Evolutionary conservation across 345 rosid species (phyloP).

Genomic region (Dipteronia sinensis): DNA sequence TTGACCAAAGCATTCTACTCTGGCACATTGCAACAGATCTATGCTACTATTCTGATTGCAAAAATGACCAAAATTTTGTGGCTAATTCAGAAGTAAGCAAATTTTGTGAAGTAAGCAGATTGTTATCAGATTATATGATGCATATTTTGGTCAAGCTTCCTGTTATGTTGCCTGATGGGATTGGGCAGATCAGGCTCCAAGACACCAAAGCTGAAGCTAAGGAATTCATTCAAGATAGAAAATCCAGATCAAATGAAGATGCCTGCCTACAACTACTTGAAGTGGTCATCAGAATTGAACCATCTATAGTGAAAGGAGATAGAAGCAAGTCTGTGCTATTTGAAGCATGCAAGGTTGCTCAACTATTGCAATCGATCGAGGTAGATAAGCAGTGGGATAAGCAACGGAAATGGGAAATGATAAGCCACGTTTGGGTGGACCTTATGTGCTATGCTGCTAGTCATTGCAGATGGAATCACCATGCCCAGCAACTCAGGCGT

Average conservation of each 20-base stretch:
- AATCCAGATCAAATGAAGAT: not conserved
- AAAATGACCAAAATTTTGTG: no score
- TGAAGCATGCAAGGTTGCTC: not conserved
- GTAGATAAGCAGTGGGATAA: not conserved
- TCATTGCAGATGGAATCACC: slow-evolving; percentile 33
- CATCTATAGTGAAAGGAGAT: not conserved
- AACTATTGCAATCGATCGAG: not conserved
- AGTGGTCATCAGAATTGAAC: not conserved
- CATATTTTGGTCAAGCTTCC: slow-evolving; percentile 25
- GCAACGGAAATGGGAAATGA: slow-evolving; percentile 8
- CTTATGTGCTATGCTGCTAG: slow-evolving; percentile 21
- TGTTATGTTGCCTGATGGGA: slow-evolving; percentile 30
- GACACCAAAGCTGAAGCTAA: slow-evolving; percentile 26
- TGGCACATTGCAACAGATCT: slow-evolving; percentile 39
- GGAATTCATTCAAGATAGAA: slow-evolving; percentile 9
- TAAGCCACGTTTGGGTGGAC: slow-evolving; percentile 30
- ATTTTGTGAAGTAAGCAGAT: slow-evolving; percentile 12
- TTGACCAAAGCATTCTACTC: slow-evolving; percentile 29
- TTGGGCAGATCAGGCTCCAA: slow-evolving; percentile 31
- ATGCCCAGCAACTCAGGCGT: slow-evolving; percentile 47
- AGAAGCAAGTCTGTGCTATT: not conserved
- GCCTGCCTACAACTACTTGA: not conserved
- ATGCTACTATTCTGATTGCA: slow-evolving; percentile 4
- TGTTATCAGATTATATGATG: slow-evolving; percentile 25
- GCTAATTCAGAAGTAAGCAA: no score